Evolutionary conservation across 2,329 filamentous ascomycete genomes (phyloP), one percentile per base, ranked within the genome.

Genomic region (Sclerotinia trifoliorum): DNA sequence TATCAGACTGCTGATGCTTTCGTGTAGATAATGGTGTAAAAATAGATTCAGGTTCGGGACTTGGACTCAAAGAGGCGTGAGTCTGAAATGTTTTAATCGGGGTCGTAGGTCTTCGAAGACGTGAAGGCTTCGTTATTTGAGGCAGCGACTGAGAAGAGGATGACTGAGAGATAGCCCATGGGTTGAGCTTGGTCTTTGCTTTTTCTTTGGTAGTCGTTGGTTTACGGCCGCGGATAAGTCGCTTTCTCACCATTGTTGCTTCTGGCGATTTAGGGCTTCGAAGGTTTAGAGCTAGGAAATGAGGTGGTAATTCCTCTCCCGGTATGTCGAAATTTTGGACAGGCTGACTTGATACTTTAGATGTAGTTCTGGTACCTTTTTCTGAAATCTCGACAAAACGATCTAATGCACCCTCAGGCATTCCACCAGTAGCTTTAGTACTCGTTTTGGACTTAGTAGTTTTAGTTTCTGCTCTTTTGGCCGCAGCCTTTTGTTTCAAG

Each of bases 341-440:
- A 49, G 42, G 29, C 26, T 46, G 68, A 58, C 42, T 49, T 11
- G 57, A 35, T 48, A 61, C 64, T 58, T 71, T 71, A 1, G 26
- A 48, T 21, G 19, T 55, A 1, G 60, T 54, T 48, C 52, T 70
- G n/a, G 68, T 35, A 7, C 44, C 61, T 52, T 72, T 67, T 67
- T 79, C 78, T 15, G 73, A 73, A 17, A 74, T 58, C 21, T 73
- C 75, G 26, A 80, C 70, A 65, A 74, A 80, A 64, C 69, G 71
- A 68, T 80, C 76, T 63, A 80, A 68, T 21, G 77, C 75, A 35
- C 77, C 78, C 51, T 72, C 71, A 46, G 76, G 72, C 73, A 78
- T 78, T 13, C 72, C 71, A 51, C 70, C 70, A 60, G 71, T 72
- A 19, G 72, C 70, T 58, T 72, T 73, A 52, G n/a, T 26, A 24